A percentile compares a stretch with the other conserved stretches of the same genome.
These are phyloP conservation scores for Capsicum rhomboideum DNA, from an alignment of 257 asterid species.

Conservation along the genomic window DNA sequence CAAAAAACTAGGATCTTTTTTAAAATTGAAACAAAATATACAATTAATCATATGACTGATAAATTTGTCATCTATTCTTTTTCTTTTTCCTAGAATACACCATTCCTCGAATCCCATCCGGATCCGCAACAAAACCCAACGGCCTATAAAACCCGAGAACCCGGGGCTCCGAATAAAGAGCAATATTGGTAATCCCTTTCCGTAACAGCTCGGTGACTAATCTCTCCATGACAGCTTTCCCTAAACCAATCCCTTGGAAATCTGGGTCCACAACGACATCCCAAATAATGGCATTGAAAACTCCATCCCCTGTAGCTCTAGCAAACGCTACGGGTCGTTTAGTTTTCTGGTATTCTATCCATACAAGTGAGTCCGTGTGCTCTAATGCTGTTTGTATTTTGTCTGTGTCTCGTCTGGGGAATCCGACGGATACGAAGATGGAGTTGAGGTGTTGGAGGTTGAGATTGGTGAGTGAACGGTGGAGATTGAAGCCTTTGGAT, in stretches of 20 bases:
- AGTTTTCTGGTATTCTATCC: conserved; percentile 70
- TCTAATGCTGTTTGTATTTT: conserved; percentile 78
- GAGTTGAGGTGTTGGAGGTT: conserved; percentile 83
- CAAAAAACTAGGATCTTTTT: too few species aligned
- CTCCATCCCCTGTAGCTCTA: conserved; percentile 94
- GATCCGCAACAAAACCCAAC: conserved; percentile 83
- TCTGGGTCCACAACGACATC: conserved; percentile 98
- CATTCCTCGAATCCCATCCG: conserved; percentile 93
- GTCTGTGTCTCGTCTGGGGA: conserved; percentile 72
- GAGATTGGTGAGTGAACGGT: conserved; percentile 43
- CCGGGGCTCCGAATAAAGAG: conserved; percentile 93
- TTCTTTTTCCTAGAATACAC: conserved; percentile 64
- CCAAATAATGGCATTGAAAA: conserved; percentile 87
- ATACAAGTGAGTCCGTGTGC: conserved; percentile 70
- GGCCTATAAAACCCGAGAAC: conserved; percentile 90
- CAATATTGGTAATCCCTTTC: conserved; percentile 74
- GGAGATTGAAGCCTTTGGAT: conserved; percentile 77
- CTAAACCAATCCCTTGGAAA: conserved; percentile 82
- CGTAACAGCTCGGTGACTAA: conserved; percentile 49
- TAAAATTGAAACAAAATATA: too few species aligned
- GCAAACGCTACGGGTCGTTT: conserved; percentile 87
- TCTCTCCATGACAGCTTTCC: conserved; percentile 95
- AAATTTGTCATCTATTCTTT: conserved; percentile 10
- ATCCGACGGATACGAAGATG: conserved; percentile 79
- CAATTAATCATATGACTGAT: neutral